phyloP scores from a whole-genome alignment of 345 rosid genomes.

The Populus ilicifolia region DNA sequence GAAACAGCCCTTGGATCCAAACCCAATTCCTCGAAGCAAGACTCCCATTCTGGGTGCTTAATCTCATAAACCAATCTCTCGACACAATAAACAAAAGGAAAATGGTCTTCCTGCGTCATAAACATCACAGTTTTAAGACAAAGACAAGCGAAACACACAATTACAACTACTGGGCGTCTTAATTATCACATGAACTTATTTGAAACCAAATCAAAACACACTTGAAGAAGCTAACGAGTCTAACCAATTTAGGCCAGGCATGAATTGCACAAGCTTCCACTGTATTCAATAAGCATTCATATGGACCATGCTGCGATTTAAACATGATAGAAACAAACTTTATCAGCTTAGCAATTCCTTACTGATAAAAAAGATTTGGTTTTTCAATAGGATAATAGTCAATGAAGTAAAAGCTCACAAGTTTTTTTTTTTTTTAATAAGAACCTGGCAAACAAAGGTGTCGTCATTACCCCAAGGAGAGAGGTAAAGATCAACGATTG shows the following conservation, averaged over 20 bases:
- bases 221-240: background rate
- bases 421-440: background rate
- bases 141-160: no score
- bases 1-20: conserved; percentile 49
- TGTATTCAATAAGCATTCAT: conserved; percentile 74
- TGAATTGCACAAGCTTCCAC: conserved; percentile 87
- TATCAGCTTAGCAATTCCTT: background rate
- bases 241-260: conserved; percentile 24
- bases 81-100: conserved; percentile 65
- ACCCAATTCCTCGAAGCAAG: conserved; percentile 60
- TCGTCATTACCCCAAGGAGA: conserved; percentile 79
- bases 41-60: conserved; percentile 57
- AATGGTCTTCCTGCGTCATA: conserved; percentile 62
- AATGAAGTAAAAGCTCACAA: background rate
- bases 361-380: no score
- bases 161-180: background rate
- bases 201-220: background rate
- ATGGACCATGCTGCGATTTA: conserved; percentile 71
- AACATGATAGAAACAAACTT: background rate
- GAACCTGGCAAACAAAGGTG: conserved; percentile 76
- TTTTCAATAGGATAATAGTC: background rate
- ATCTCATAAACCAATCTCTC: conserved; percentile 58
- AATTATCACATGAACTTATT: background rate
- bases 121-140: background rate
- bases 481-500: conserved; percentile 66